phyloP scores from a whole-genome alignment of 345 rosid species.

The Pseudoturritis turrita region DNA sequence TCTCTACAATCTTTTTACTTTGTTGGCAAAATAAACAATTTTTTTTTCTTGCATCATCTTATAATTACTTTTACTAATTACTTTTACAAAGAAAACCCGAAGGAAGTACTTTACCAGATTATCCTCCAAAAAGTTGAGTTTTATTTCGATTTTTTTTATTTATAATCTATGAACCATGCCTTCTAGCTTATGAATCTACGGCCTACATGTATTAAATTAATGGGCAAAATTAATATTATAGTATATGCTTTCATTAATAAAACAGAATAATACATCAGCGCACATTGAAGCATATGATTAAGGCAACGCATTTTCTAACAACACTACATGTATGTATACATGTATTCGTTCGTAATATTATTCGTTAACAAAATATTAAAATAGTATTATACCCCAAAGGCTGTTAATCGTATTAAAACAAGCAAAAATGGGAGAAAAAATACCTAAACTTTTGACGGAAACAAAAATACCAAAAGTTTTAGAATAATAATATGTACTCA shows the following conservation, averaged over 20 bases:
- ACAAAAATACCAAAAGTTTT: background rate
- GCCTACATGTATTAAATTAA: background rate
- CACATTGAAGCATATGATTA: conserved; percentile 28
- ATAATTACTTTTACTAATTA: background rate
- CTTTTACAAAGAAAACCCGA: background rate
- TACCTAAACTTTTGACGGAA: too few species aligned
- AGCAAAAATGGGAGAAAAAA: background rate
- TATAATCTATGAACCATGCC: background rate
- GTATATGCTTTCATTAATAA: conserved; percentile 2
- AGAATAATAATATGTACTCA: too few species aligned
- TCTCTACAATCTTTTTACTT: background rate
- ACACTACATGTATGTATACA: background rate
- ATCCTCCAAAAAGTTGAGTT: background rate
- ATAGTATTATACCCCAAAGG: background rate
- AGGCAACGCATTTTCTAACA: conserved; percentile 22
- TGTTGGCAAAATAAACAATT: background rate
- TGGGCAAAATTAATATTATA: background rate
- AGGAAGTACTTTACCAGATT: background rate
- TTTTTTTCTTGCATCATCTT: background rate
- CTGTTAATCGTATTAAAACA: background rate
- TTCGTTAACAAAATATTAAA: background rate
- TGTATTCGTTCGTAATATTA: background rate
- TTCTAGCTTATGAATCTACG: background rate
- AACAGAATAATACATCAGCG: conserved; percentile 11
- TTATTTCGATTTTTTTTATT: background rate